A percentile compares a stretch with the other conserved stretches of the same genome.
Evolutionary conservation across 441 rosid genomes (phyloP).

Genomic region (Arabidopsis lyrata): DNA sequence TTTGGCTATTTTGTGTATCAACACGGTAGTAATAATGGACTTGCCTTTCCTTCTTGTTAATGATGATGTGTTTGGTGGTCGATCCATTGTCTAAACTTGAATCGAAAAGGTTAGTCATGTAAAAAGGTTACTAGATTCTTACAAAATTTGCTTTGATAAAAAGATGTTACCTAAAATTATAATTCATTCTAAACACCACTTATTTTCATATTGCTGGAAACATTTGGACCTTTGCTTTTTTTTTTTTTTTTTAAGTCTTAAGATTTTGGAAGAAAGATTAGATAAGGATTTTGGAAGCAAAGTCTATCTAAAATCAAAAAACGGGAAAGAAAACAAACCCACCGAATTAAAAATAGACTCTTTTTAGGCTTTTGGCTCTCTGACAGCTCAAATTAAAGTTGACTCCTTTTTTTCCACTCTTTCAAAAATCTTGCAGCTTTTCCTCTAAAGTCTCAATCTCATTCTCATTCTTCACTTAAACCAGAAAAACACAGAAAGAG

Average conservation of each 20-base stretch:
- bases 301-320: background rate
- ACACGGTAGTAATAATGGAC: constrained; percentile 33
- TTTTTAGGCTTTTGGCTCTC: constrained; percentile 52
- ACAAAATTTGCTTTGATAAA: too few species aligned
- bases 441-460: constrained; percentile 28
- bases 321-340: background rate
- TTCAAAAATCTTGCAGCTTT: constrained; percentile 41
- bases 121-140: too few species aligned
- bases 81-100: constrained; percentile 16
- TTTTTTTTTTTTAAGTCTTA: background rate
- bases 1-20: background rate
- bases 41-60: constrained; percentile 32
- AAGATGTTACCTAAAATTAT: too few species aligned
- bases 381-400: constrained; percentile 84
- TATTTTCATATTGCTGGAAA: constrained; percentile 2
- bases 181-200: background rate
- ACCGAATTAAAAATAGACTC: constrained; percentile 23
- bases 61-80: constrained; percentile 41
- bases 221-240: constrained; percentile 7
- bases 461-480: constrained; percentile 33
- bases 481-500: constrained; percentile 22
- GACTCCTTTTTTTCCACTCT: constrained; percentile 41
- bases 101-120: background rate
- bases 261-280: constrained; percentile 16
- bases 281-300: constrained; percentile 7